Conservation (phyloP, 2,329 filamentous ascomycete species). For the Colletotrichum lupini region DNA sequence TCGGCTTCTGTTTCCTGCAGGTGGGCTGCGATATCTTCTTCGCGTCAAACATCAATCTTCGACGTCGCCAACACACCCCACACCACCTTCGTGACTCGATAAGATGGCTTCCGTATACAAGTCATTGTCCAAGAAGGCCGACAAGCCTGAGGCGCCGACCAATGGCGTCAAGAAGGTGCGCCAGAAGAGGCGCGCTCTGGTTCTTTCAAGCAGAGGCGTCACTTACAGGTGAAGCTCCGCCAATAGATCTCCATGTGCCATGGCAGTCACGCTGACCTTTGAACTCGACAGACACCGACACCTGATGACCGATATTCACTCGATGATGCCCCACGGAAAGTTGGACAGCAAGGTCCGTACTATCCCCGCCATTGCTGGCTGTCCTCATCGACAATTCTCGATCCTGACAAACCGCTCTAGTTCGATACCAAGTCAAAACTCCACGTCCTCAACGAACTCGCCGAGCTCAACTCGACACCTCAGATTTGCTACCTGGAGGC, state of each 20-base stretch:
- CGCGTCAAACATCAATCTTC: neutral
- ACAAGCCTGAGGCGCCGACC: conserved; percentile 60
- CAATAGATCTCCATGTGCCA: neutral
- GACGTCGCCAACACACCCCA: neutral
- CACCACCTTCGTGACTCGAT: neutral
- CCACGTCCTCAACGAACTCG: neutral
- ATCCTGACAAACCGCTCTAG: neutral
- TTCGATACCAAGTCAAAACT: neutral
- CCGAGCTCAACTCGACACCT: neutral
- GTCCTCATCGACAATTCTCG: neutral
- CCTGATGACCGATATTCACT: conserved; percentile 87
- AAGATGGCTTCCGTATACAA: conserved; percentile 81
- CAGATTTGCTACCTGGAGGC: conserved; percentile 82
- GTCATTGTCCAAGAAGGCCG: conserved; percentile 71
- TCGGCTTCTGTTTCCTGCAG: neutral
- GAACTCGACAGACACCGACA: conserved; percentile 80
- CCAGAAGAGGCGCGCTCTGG: conserved; percentile 83
- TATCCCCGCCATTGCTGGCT: neutral
- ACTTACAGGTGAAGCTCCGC: conserved; percentile 75
- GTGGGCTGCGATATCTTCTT: neutral
- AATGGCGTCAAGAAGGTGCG: conserved; percentile 60
- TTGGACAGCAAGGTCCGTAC: conserved; percentile 5
- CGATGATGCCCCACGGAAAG: conserved; percentile 86
- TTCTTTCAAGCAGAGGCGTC: conserved; percentile 91
- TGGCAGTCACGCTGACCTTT: conserved; percentile 13